Evolutionary conservation across 495 filamentous ascomycete species (phyloP), one percentile per base, ranked within the genome.

Genomic region (Aspergillus biplanus): DNA sequence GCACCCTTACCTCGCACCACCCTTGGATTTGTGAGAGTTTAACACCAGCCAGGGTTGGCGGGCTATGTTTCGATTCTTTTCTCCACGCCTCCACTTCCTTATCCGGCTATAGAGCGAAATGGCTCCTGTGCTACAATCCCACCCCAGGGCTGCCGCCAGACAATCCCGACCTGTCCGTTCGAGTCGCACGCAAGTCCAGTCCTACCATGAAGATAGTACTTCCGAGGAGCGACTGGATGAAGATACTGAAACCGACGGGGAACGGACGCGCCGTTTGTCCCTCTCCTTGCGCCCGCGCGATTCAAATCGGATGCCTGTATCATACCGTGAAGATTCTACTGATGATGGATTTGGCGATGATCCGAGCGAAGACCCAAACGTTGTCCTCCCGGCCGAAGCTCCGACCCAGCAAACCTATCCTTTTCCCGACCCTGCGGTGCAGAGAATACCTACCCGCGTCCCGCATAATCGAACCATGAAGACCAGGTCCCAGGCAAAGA

Each of bases 321-420:
- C 77, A 15, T 83, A 83, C 66, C 78, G 80, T 5, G 81, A 83
- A 61, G 71, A 75, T n/a, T 76, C 78, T 2, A 75, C 72, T 4
- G 81, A 81, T 61, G 73, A 67, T 52, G 68, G 68, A 9, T 61
- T 71, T 9, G 68, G 71, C 1, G 65, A 59, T 33, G 16, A 31
- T 33, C 16, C 33, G 0, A 11, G 67, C 39, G 57, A 60, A 9
- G 66, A 68, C 50, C 32, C 44, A 21, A 58, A 65, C 1, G 42
- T 44, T 11, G 21, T 61, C 7, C n/a, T 54, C 9, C 58, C 65
- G 9, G 34, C 37, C 32, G 64, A 68, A 13, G 16, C 57, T 7
- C 56, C 63, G 18, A 49, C 49, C 9, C 58, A 47, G n/a, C 32
- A 37, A n/a, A 48, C 55, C 11, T 56, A 65, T 35, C 50, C 62